Evolutionary conservation across 2,329 filamentous ascomycete genomes (phyloP).

Genomic region (Stachybotrys chlorohalonatus): DNA sequence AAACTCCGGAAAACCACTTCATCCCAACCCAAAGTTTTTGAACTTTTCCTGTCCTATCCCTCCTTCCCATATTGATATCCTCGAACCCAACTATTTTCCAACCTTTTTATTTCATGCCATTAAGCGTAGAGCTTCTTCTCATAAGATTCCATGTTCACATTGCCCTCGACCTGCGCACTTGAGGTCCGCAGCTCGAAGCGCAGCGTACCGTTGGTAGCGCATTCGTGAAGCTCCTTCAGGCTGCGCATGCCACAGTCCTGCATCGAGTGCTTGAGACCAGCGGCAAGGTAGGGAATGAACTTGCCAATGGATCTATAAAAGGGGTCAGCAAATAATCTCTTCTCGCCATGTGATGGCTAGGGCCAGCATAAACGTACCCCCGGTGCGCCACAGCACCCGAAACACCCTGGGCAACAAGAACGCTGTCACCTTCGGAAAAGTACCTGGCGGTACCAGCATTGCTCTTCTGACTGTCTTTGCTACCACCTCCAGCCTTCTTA

Average conservation of each 20-base stretch:
- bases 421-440: conserved; percentile 92
- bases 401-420: conserved; percentile 94
- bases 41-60: conserved; percentile 5
- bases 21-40: neutral
- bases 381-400: conserved; percentile 76
- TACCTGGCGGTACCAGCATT: conserved; percentile 97
- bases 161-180: conserved; percentile 91
- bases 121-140: conserved; percentile 99
- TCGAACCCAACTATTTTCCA: neutral
- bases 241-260: conserved; percentile 90
- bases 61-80: conserved; percentile 2
- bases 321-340: conserved; percentile 17
- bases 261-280: conserved; percentile 93
- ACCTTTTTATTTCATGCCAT: conserved; percentile 1
- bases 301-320: conserved; percentile 68
- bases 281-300: conserved; percentile 91
- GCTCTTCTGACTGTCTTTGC: conserved; percentile 64
- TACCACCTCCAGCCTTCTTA: conserved; percentile 78
- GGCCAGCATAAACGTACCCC: conserved; percentile 34
- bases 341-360: neutral
- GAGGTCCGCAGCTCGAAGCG: conserved; percentile 92
- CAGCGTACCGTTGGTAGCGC: conserved; percentile 64
- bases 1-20: neutral
- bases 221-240: conserved; percentile 65
- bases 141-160: conserved; percentile 96